These are phyloP conservation scores for Epichloe typhina DNA, from an alignment of 2,329 filamentous ascomycete species.

Conservation along the genomic window DNA sequence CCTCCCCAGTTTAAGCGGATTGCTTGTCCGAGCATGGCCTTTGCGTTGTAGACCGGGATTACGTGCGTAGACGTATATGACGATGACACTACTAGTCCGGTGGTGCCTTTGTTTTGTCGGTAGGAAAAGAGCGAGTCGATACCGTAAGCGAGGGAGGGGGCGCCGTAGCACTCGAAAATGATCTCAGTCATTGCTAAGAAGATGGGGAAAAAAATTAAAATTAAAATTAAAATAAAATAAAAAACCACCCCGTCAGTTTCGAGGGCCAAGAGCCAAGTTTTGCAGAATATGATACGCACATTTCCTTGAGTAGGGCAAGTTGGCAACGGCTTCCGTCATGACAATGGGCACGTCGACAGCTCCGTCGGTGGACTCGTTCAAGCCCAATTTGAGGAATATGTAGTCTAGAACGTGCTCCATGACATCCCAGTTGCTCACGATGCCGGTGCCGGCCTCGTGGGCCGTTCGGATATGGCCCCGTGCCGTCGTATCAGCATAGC, in stretches of 20 bases:
- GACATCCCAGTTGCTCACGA: constrained; percentile 95
- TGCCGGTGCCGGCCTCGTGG: constrained; percentile 80
- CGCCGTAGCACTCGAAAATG: constrained; percentile 88
- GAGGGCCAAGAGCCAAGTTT: background rate
- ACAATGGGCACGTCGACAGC: constrained; percentile 75
- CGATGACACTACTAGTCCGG: constrained; percentile 80
- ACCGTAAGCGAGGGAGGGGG: constrained; percentile 80
- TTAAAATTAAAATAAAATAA: no score
- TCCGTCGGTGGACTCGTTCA: constrained; percentile 57
- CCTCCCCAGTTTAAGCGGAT: constrained; percentile 92
- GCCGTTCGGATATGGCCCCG: constrained; percentile 80
- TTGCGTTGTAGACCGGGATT: constrained; percentile 81
- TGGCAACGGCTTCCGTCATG: constrained; percentile 91
- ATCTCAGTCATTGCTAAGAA: constrained; percentile 84
- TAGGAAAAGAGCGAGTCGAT: constrained; percentile 97
- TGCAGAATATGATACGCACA: constrained; percentile 41
- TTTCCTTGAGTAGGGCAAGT: constrained; percentile 75
- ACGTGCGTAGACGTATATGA: constrained; percentile 91
- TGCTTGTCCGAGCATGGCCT: constrained; percentile 71
- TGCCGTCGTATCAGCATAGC: constrained; percentile 88
- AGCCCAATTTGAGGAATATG: constrained; percentile 82
- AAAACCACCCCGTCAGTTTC: constrained; percentile 9
- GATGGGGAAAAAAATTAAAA: background rate
- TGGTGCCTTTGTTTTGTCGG: constrained; percentile 75
- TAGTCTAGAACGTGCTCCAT: constrained; percentile 94